phyloP scores from a whole-genome alignment of 2,329 filamentous ascomycete species.

The Didymella keratinophila region DNA sequence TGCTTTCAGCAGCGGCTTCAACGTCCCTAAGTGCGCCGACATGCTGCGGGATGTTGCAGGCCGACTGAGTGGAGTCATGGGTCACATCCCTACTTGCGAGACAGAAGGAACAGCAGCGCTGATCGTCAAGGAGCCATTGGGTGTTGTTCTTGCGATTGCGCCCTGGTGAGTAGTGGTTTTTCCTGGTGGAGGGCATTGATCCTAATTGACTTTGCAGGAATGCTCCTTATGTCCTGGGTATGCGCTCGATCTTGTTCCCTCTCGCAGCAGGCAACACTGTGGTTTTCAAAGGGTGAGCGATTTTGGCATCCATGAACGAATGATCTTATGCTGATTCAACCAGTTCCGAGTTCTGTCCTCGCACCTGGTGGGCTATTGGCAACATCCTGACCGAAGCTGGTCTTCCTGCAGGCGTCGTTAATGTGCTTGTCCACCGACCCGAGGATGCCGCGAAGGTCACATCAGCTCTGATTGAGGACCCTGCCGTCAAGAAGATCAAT shows the following conservation, averaged over 20 bases:
- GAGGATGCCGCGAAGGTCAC: constrained; percentile 72
- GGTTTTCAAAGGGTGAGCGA: constrained; percentile 41
- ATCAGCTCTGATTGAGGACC: constrained; percentile 70
- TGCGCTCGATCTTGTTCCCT: constrained; percentile 58
- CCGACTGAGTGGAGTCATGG: constrained; percentile 57
- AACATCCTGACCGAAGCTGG: constrained; percentile 65
- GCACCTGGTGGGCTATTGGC: constrained; percentile 48
- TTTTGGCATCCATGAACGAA: too few species aligned
- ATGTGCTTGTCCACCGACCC: constrained; percentile 69
- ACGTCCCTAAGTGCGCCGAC: constrained; percentile 51
- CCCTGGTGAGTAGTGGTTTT: constrained; percentile 69
- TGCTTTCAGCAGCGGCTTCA: constrained; percentile 50
- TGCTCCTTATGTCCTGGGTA: constrained; percentile 57
- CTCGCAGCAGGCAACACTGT: constrained; percentile 64
- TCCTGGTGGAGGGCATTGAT: neutral
- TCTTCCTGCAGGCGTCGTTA: constrained; percentile 76
- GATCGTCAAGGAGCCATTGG: constrained; percentile 77
- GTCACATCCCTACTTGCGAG: constrained; percentile 57
- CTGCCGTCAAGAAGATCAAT: constrained; percentile 74
- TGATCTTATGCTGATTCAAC: neutral
- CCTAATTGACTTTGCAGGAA: constrained; percentile 53
- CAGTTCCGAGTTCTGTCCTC: constrained; percentile 46
- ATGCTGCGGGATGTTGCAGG: constrained; percentile 63
- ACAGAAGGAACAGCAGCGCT: constrained; percentile 66
- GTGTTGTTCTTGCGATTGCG: constrained; percentile 79